Conservation (phyloP, 108 stramenopile species). For the Nannochloropsis gaditana region DNA sequence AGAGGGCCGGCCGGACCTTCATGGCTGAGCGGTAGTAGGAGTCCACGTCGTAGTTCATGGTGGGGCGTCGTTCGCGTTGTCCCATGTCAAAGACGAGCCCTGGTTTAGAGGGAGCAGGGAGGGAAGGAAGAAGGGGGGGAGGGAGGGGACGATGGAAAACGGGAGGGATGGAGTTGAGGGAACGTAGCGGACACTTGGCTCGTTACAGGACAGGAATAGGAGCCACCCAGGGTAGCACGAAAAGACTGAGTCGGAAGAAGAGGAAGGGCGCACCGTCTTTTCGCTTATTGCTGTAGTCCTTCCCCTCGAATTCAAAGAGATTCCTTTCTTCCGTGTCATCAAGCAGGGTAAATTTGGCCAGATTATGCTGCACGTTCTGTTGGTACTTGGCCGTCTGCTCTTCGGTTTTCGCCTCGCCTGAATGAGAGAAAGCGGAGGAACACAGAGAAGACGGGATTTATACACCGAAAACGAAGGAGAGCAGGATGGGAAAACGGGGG, state of each 20-base stretch:
- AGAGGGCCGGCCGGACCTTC: slow-evolving; percentile 35
- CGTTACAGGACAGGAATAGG: background rate
- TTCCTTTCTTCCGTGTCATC: slow-evolving; percentile 66
- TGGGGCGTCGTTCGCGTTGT: slow-evolving; percentile 81
- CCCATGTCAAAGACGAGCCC: slow-evolving; percentile 83
- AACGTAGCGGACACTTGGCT: too few relatives aligned
- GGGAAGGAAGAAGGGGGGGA: background rate
- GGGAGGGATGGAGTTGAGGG: too few relatives aligned
- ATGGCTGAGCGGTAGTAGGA: slow-evolving; percentile 78
- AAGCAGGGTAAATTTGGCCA: slow-evolving; percentile 77
- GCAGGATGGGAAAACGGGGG: background rate
- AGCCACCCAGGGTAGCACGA: background rate
- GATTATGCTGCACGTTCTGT: slow-evolving; percentile 83
- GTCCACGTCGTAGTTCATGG: slow-evolving; percentile 83
- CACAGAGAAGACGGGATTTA: background rate
- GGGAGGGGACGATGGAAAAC: background rate
- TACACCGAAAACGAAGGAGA: background rate
- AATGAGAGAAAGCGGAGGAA: background rate
- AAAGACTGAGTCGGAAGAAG: background rate
- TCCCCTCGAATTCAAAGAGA: slow-evolving; percentile 76
- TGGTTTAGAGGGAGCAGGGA: background rate
- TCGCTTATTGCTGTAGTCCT: slow-evolving; percentile 63
- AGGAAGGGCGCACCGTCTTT: slow-evolving; percentile 36
- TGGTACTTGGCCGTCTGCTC: slow-evolving; percentile 33
- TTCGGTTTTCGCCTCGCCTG: slow-evolving; percentile 35